These are phyloP conservation scores for Primulina tabacum DNA, from an alignment of 257 asterid species.

Conservation along the genomic window DNA sequence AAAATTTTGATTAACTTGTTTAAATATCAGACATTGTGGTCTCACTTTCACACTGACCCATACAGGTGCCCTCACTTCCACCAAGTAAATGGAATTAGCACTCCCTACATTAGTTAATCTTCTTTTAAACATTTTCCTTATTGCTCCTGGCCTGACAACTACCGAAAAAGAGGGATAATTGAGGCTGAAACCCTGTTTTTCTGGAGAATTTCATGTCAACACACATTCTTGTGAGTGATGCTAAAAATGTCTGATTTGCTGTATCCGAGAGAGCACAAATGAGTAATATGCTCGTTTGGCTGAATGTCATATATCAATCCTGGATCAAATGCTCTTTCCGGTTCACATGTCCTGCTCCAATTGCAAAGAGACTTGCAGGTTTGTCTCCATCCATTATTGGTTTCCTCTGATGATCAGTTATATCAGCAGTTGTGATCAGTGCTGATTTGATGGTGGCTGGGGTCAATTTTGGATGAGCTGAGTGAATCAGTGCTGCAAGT, in stretches of 20 bases:
- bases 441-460: conserved; percentile 84
- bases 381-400: conserved; percentile 72
- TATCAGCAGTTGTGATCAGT: conserved; percentile 81
- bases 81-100: conserved; percentile 45
- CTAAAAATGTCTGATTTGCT: conserved; percentile 57
- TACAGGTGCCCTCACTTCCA: conserved; percentile 60
- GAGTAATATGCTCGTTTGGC: conserved; percentile 61
- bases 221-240: conserved; percentile 77
- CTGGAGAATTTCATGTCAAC: conserved; percentile 55
- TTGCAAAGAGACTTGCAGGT: conserved; percentile 69
- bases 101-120: conserved; percentile 64
- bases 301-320: conserved; percentile 71
- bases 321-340: conserved; percentile 65
- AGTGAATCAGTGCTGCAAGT: conserved; percentile 64
- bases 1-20: conserved; percentile 46
- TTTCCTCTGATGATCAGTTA: conserved; percentile 52
- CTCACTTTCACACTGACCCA: conserved; percentile 68
- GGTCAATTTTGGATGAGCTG: conserved; percentile 77
- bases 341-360: conserved; percentile 86
- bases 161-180: conserved; percentile 80
- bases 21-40: conserved; percentile 58
- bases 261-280: conserved; percentile 69
- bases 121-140: conserved; percentile 49
- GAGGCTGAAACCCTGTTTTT: conserved; percentile 76
- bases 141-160: conserved; percentile 50